A percentile compares a stretch with the other conserved stretches of the same genome.
These are phyloP conservation scores for Pestalotiopsis sp. DNA, from an alignment of 2,329 filamentous ascomycete genomes.

Conservation along the genomic window DNA sequence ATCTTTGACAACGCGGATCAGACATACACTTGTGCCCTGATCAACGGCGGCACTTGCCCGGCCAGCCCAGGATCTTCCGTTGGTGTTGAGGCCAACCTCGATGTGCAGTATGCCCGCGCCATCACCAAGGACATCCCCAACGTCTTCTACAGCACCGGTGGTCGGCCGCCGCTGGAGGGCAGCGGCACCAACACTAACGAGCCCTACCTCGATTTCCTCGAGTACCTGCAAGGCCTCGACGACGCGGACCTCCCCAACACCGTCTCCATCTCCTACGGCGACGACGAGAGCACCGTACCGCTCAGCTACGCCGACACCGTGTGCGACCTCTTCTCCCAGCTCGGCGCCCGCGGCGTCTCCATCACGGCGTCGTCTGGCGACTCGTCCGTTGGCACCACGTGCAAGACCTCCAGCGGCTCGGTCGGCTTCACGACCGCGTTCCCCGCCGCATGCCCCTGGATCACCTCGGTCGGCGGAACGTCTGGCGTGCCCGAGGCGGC, in stretches of 20 bases:
- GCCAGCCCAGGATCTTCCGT: neutral
- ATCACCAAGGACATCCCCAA: conserved; percentile 9
- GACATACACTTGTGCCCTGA: conserved; percentile 2
- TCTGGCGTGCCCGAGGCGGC: conserved; percentile 25
- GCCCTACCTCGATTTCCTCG: conserved; percentile 66
- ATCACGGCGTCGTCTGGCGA: conserved; percentile 65
- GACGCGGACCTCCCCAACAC: conserved; percentile 57
- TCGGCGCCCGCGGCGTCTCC: conserved; percentile 63
- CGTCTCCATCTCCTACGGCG: conserved; percentile 67
- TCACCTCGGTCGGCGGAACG: conserved; percentile 27
- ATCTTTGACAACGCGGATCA: conserved; percentile 3
- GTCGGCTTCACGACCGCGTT: conserved; percentile 48
- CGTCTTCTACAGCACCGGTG: conserved; percentile 1
- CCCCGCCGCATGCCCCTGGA: conserved; percentile 46
- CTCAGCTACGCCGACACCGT: conserved; percentile 55
- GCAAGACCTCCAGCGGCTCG: conserved; percentile 48
- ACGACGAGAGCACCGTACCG: conserved; percentile 64
- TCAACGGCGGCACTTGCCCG: conserved; percentile 12
- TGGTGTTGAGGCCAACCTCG: conserved; percentile 14
- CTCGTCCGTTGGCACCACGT: conserved; percentile 51
- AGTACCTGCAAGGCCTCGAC: conserved; percentile 53
- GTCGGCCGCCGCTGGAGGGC: neutral
- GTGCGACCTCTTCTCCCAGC: conserved; percentile 62
- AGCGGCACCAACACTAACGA: conserved; percentile 48
- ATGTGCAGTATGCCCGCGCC: conserved; percentile 11